phyloP scores from a whole-genome alignment of 768 basidiomycete species.

The Pleurotus djamor region DNA sequence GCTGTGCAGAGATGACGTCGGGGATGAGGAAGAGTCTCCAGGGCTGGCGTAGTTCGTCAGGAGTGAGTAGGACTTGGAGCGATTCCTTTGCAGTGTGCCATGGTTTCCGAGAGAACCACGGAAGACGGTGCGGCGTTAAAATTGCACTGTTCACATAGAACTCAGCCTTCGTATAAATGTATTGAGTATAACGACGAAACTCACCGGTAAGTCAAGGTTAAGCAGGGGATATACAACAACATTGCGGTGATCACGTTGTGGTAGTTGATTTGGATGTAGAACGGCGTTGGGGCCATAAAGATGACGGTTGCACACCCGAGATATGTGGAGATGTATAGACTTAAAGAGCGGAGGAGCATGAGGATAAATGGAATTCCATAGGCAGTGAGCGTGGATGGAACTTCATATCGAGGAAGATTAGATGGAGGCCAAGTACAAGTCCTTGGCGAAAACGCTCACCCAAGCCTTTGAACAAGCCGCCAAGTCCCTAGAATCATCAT shows the following conservation, averaged over 20 bases:
- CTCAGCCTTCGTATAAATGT: background rate
- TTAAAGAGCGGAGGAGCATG: background rate
- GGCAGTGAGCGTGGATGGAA: background rate
- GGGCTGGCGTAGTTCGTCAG: constrained; percentile 56
- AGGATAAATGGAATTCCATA: background rate
- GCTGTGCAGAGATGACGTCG: constrained; percentile 43
- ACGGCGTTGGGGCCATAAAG: background rate
- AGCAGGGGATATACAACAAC: constrained; percentile 11
- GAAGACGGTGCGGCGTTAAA: constrained; percentile 53
- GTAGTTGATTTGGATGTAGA: background rate
- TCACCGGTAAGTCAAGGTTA: constrained; percentile 17
- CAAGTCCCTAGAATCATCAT: background rate
- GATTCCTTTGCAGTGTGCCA: constrained; percentile 42
- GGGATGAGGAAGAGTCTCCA: constrained; percentile 56
- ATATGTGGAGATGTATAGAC: background rate
- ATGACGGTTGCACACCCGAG: background rate
- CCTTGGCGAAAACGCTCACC: background rate
- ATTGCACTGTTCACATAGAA: constrained; percentile 33
- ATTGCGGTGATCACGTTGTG: background rate
- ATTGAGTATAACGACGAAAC: background rate
- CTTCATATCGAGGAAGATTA: background rate
- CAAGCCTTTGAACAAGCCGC: background rate
- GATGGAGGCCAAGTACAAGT: background rate
- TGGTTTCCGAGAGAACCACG: constrained; percentile 12
- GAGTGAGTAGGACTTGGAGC: constrained; percentile 51